Base-by-base conservation (phyloP, 2,329 filamentous ascomycete species). In the Trichoderma breve region DNA sequence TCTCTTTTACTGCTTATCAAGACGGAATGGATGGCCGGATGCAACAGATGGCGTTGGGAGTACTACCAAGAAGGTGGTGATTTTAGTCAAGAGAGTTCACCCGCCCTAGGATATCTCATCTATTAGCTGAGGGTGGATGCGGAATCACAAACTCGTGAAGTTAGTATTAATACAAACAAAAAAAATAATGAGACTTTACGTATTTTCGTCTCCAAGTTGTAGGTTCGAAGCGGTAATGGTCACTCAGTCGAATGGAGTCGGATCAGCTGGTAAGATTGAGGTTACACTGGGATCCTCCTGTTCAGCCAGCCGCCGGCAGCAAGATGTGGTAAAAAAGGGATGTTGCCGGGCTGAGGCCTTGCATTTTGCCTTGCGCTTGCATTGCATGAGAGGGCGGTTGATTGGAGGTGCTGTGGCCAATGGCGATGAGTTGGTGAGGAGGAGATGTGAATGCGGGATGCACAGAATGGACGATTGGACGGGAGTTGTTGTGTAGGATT, bases 1-100 rank as follows among this genome's bases (percentile, higher is more conserved):
- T 51, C 6, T 51, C 21, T 36, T 34, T 53, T 7, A 24, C 18
- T 62, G 30, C 21, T 61, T 36, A 47, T 62, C 28, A 24, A 51
- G 36, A 26, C 8, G 21, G 70, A 32, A 68, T 28, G 60, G 64
- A 63, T n/a, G 63, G 63, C 39, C 30, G 47, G 57, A 32, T 61
- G 53, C 63, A 61, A 66, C 47, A 67, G 58, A 63, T 51, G 71
- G 71, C 71, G 71, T 72, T 72, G 71, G 70, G 70, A 66, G 53
- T 71, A 67, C 28, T 71, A 67, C 28, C 39, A 60, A 58, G 64
- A 18, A 67, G 65, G 65, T 55, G 55, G 39, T 55, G 65, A 60
- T 24, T 43, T 57, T 68, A 32, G 36, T 18, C 61, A 5, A 47
- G 61, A 51, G 61, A 18, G 0, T 26, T 32, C 26, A 36, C 53